Evolutionary conservation across 2,329 filamentous ascomycete species (phyloP).

Genomic region (Helicocarpus griseus): DNA sequence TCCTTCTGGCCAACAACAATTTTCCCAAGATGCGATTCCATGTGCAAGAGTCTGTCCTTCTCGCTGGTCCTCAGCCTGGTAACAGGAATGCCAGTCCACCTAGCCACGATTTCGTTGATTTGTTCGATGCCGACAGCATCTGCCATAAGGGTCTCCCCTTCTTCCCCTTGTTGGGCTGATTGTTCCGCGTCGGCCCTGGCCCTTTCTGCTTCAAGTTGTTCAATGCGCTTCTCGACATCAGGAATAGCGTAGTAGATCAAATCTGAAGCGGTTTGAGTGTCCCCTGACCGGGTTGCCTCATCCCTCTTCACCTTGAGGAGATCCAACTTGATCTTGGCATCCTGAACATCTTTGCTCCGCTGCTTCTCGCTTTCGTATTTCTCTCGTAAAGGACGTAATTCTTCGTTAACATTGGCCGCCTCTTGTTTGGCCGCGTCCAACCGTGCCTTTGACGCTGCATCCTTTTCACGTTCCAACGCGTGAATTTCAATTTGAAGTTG

Average conservation of each 20-base stretch:
- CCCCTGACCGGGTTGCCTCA: constrained; percentile 78
- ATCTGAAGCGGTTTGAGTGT: constrained; percentile 81
- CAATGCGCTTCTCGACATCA: constrained; percentile 74
- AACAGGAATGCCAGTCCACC: constrained; percentile 97
- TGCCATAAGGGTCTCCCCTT: constrained; percentile 66
- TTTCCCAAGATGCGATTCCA: constrained; percentile 79
- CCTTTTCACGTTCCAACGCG: constrained; percentile 84
- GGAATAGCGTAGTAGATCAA: constrained; percentile 96
- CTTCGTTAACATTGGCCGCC: constrained; percentile 88
- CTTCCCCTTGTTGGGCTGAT: constrained; percentile 50
- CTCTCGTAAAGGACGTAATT: constrained; percentile 80
- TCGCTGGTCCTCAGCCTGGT: constrained; percentile 88
- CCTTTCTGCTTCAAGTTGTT: constrained; percentile 71
- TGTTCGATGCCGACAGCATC: constrained; percentile 94
- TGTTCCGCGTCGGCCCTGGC: constrained; percentile 63
- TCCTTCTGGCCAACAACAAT: constrained; percentile 90
- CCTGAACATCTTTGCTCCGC: constrained; percentile 82
- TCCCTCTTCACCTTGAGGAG: constrained; percentile 83
- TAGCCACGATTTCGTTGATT: constrained; percentile 96
- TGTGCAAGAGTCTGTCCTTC: constrained; percentile 96
- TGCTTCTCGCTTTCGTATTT: constrained; percentile 93
- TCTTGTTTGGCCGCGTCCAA: constrained; percentile 77
- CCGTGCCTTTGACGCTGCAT: constrained; percentile 79
- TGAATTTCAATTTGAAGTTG: constrained; percentile 98
- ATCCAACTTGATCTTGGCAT: constrained; percentile 91